These are phyloP conservation scores for Russula griseocarnosa DNA, from an alignment of 768 basidiomycete genomes.

Conservation along the genomic window DNA sequence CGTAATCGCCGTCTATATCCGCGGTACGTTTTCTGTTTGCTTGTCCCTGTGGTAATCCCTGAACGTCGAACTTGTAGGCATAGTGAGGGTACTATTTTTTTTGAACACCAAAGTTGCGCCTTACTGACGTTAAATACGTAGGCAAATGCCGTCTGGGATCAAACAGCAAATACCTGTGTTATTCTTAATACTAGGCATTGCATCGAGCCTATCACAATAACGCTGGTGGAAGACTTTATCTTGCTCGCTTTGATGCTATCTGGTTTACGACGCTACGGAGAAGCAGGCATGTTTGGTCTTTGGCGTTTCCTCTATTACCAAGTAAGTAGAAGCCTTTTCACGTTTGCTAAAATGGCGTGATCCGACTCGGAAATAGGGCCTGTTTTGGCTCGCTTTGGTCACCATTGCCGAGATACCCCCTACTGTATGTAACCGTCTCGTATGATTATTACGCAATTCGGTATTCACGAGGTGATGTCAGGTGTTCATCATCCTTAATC, in stretches of 20 bases:
- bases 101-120: not conserved
- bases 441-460: not conserved
- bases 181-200: slow-evolving; percentile 4
- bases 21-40: slow-evolving; percentile 11
- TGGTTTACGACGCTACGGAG: slow-evolving; percentile 21
- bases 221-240: slow-evolving; percentile 17
- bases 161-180: not conserved
- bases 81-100: slow-evolving; percentile 1
- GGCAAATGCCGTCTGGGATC: slow-evolving; percentile 7
- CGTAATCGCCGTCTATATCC: slow-evolving; percentile 17
- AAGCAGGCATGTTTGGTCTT: slow-evolving; percentile 20
- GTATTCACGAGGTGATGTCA: not conserved
- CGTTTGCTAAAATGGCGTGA: not conserved
- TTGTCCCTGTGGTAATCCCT: not conserved
- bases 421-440: slow-evolving; percentile 2
- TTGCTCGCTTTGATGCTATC: slow-evolving; percentile 19
- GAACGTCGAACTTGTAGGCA: slow-evolving; percentile 1
- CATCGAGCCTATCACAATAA: slow-evolving; percentile 8
- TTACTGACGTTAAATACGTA: slow-evolving; percentile 2
- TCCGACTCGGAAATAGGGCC: slow-evolving; percentile 7
- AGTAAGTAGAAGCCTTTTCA: slow-evolving; percentile 4
- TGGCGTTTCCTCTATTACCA: slow-evolving; percentile 25
- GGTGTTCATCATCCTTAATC: slow-evolving; percentile 20
- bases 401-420: slow-evolving; percentile 24
- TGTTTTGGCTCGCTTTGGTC: slow-evolving; percentile 22